Evolutionary conservation across 768 basidiomycete genomes (phyloP).

Genomic region (Hirschioporus abietinus): DNA sequence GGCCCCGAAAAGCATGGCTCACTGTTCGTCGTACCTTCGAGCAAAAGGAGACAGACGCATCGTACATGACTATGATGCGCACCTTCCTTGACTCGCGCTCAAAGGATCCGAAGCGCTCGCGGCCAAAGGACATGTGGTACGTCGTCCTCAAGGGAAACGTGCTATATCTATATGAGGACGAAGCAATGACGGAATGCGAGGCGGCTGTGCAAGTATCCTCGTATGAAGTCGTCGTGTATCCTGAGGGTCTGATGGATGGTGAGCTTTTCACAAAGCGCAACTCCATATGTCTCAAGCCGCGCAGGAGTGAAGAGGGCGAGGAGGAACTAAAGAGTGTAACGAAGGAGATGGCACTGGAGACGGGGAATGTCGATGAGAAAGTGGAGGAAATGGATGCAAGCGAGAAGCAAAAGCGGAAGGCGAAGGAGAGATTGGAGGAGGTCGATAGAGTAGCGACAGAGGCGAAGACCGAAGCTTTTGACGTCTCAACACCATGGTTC

Average conservation of each 20-base stretch:
- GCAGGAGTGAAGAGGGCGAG: constrained; percentile 28
- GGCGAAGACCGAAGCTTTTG: constrained; percentile 45
- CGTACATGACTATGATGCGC: constrained; percentile 75
- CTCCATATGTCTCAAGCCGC: constrained; percentile 70
- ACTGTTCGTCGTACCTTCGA: constrained; percentile 78
- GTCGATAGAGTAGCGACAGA: constrained; percentile 26
- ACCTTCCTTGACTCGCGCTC: constrained; percentile 78
- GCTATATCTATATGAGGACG: constrained; percentile 91
- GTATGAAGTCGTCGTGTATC: constrained; percentile 72
- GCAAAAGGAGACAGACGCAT: constrained; percentile 52
- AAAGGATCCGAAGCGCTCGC: constrained; percentile 75
- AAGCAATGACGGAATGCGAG: constrained; percentile 84
- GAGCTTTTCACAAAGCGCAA: constrained; percentile 91
- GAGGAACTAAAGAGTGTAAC: constrained; percentile 44
- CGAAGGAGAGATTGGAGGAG: constrained; percentile 29
- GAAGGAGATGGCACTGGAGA: constrained; percentile 43
- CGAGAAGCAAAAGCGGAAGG: constrained; percentile 38
- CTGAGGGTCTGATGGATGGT: constrained; percentile 72
- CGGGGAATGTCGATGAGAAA: constrained; percentile 19
- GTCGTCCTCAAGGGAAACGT: constrained; percentile 88
- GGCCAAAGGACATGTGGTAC: constrained; percentile 92
- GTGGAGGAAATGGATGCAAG: constrained; percentile 34
- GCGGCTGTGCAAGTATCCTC: constrained; percentile 83
- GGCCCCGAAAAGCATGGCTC: constrained; percentile 75
- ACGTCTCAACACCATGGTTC: constrained; percentile 75